Evolutionary conservation across 768 basidiomycete genomes (phyloP).

Genomic region (Nevesoporus exiguus): DNA sequence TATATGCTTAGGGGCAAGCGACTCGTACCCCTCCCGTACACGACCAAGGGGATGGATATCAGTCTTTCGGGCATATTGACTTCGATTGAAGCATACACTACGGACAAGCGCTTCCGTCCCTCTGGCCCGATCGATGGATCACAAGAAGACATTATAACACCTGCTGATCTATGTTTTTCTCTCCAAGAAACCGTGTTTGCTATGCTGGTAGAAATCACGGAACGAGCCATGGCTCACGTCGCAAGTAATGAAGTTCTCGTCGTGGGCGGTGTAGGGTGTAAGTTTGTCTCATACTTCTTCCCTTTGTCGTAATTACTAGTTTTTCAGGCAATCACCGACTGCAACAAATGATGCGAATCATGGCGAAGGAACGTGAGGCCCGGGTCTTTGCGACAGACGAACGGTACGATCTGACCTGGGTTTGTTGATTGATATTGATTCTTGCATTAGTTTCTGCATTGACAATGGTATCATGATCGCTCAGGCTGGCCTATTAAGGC

Average conservation of each 20-base stretch:
- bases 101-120: slow-evolving; percentile 78
- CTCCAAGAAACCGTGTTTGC: slow-evolving; percentile 96
- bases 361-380: slow-evolving; percentile 88
- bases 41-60: slow-evolving; percentile 98
- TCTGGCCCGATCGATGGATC: slow-evolving; percentile 35
- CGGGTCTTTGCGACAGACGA: slow-evolving; percentile 95
- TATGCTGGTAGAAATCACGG: slow-evolving; percentile 99
- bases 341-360: slow-evolving; percentile 98
- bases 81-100: slow-evolving; percentile 82
- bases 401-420: slow-evolving; percentile 47
- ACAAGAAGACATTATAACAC: slow-evolving; percentile 73
- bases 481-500: slow-evolving; percentile 90
- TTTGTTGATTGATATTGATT: not conserved
- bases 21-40: slow-evolving; percentile 82
- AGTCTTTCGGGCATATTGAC: slow-evolving; percentile 93
- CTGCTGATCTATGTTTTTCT: slow-evolving; percentile 96
- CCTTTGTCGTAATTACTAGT: not conserved
- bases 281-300: slow-evolving; percentile 32
- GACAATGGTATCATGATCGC: slow-evolving; percentile 99
- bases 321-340: slow-evolving; percentile 82
- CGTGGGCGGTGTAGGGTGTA: slow-evolving; percentile 99
- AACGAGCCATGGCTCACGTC: slow-evolving; percentile 98
- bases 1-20: slow-evolving; percentile 64
- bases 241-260: slow-evolving; percentile 94
- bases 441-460: slow-evolving; percentile 83